Evolutionary conservation across 208 protist genomes (phyloP).

Genomic region (Giardia muris): DNA sequence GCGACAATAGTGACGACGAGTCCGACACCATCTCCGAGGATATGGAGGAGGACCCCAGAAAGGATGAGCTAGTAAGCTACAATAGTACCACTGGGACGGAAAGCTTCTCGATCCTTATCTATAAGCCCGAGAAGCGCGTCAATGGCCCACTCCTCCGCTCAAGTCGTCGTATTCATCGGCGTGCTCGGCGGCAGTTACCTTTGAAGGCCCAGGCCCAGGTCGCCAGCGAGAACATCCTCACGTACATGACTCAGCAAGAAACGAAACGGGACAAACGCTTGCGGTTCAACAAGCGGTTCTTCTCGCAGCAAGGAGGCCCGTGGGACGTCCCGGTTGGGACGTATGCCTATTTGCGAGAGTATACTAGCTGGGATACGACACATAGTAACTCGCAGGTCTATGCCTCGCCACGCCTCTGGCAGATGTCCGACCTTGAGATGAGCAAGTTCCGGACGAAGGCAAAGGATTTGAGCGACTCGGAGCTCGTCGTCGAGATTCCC

Average conservation of each 20-base stretch:
- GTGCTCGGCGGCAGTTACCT: not conserved
- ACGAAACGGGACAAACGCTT: not conserved
- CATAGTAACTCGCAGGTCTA: not conserved
- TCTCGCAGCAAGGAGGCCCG: not conserved
- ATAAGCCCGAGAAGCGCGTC: not conserved
- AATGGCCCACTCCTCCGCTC: not conserved
- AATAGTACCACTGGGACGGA: not conserved
- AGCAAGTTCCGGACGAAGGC: not conserved
- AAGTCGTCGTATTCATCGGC: not conserved
- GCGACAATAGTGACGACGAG: too few relatives aligned
- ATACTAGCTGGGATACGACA: not conserved
- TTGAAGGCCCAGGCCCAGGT: not conserved
- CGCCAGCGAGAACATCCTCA: not conserved
- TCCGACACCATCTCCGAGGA: not conserved
- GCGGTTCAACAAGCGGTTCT: not conserved
- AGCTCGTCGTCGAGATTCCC: not conserved
- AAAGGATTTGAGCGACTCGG: not conserved
- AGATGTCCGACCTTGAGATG: not conserved
- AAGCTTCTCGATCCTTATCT: not conserved
- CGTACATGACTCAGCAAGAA: not conserved
- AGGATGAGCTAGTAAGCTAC: not conserved
- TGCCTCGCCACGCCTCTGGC: not conserved
- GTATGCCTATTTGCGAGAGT: too few relatives aligned
- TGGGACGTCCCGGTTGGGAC: too few relatives aligned
- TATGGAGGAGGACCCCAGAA: not conserved